A percentile compares a stretch with the other conserved stretches of the same genome.
Conservation (phyloP, 73 alveolate species). For the Diophrys appendiculata region DNA sequence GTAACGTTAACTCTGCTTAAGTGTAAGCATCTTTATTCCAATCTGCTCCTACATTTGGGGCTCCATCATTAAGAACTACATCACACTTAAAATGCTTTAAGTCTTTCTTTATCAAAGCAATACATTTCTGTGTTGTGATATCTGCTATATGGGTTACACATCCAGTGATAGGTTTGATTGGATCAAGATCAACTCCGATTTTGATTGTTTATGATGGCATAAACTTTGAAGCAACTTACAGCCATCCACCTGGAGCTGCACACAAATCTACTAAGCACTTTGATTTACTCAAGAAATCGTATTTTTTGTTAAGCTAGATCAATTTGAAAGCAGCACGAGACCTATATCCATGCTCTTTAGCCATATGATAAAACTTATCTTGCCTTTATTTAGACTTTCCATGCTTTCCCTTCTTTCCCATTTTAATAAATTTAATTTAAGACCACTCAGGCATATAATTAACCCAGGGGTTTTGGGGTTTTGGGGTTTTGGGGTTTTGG, state of each 20-base stretch:
- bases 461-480: constrained; percentile 3
- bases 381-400: constrained; percentile 46
- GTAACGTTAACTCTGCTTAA: constrained; percentile 94
- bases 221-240: constrained; percentile 87
- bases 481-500: constrained; percentile 16
- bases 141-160: constrained; percentile 95
- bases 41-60: constrained; percentile 99
- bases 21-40: constrained; percentile 98
- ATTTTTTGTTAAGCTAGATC: constrained; percentile 93
- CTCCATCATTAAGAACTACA: constrained; percentile 99
- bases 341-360: constrained; percentile 96
- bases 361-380: constrained; percentile 85
- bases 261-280: constrained; percentile 98
- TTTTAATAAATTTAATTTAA: constrained; percentile 13
- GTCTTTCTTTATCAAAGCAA: constrained; percentile 74
- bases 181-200: constrained; percentile 98
- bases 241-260: constrained; percentile 99
- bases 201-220: constrained; percentile 95
- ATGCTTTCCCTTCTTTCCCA: constrained; percentile 22
- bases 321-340: constrained; percentile 98
- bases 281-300: constrained; percentile 86
- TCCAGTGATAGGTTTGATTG: constrained; percentile 98
- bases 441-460: neutral
- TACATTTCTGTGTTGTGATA: constrained; percentile 97
- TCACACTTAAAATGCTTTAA: constrained; percentile 97